Base-by-base conservation (phyloP, 495 filamentous ascomycete species). In the Paragyromitra xinjiangensis region DNA sequence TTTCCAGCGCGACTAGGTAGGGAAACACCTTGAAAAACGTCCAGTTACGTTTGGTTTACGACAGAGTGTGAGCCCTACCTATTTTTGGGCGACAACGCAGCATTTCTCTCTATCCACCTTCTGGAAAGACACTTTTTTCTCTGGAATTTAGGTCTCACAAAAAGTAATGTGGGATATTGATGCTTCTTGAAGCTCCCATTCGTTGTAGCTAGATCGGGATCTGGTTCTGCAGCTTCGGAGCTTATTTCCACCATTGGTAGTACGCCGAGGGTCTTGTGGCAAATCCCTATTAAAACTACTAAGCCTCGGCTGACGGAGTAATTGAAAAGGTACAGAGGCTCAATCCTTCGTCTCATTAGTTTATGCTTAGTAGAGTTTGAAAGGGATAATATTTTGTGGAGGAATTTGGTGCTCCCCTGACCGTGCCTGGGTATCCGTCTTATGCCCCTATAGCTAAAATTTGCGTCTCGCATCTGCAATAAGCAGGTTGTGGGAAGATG, bases 11-110 rank as follows among this genome's bases (percentile, higher is more conserved):
- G 44, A 51, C 62, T 66, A 64, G 53, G 71, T 70, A 61, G 37
- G 64, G 29, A 61, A 56, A 42, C 39, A 73, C 19, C 29, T 73
- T 12, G 55, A 61, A 29, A 59, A 65, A 64, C 61, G 22, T 59
- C 73, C 65, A 75, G 70, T 76, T 71, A 76, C 29, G 26, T 50
- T 73, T 24, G 45, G 22, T 72, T 59, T 37, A 29, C 19, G 22
- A 19, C 55, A 59, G 26, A 45, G 68, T 62, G 64, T 69, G 42
- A 45, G 44, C 65, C 45, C 34, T 62, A 53, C 73, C 73, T 77
- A 77, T 77, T 77, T 77, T 77, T 73, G 69, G 74, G 19, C 69
- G 74, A 65, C 74, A 77, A 77, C 74, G 69, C 70, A 77, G 29
- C 69, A 66, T 65, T 19, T 0, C 48, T 58, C 69, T 26, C 73